Evolutionary conservation across 177 flowering plant species (phyloP), one percentile per base, ranked within the genome.

Genomic region (Tripterygium wilfordii): DNA sequence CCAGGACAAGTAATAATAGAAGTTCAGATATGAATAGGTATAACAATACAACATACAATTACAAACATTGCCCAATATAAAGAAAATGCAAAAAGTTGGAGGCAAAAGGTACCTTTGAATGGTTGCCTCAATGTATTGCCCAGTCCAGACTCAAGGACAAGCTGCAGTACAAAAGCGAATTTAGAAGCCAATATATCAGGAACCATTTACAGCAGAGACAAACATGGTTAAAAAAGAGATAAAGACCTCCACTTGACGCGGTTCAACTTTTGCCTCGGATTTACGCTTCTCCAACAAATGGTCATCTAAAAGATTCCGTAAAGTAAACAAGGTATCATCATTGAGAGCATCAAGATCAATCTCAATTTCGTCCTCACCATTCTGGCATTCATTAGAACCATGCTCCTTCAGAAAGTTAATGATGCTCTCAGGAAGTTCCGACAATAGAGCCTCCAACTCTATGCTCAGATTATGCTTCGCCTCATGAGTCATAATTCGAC

Each of bases 221-320:
- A n/a, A n/a, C n/a, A n/a, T n/a, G n/a, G n/a, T n/a, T n/a, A n/a
- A n/a, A n/a, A n/a, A n/a, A n/a, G 16, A 42, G 29, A 15, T 9
- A 35, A 37, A 32, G 15, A 68, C 72, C 72, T 68, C 72, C 48
- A 58, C 43, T 51, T 55, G 68, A 50, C 62, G 64, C 10, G 44
- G 53, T 48, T 26, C 77, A 29, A 56, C 65, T 57, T 68, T 75
- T 19, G 39, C 54, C 29, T 60, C 67, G 9, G 47, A 57, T 43
- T 52, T 65, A 43, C 66, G 64, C 30, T 58, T 79, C 57, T 71
- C 72, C 53, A 16, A 58, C 55, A 79, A 37, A 69, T 72, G 60
- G 10, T 76, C 80, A 71, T 87, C 85, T 36, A 87, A 43, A 60
- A 84, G 87, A 57, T 72, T 69, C 56, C 87, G 62, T 13, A 87